These are phyloP conservation scores for Fraxinus velutina DNA, from an alignment of 305 asterid genomes.

Conservation along the genomic window DNA sequence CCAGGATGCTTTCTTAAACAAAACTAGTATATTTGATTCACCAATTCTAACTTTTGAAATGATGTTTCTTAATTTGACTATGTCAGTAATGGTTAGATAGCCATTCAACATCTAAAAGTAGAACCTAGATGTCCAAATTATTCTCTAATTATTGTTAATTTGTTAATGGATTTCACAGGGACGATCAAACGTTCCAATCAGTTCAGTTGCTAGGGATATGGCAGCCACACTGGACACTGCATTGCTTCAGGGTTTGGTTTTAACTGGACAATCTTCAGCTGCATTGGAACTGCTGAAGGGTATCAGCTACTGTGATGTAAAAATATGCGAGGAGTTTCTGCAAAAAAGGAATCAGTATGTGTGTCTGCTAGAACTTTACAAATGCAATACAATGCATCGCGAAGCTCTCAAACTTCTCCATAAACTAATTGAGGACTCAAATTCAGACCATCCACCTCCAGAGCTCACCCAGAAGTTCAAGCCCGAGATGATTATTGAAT, in stretches of 20 bases:
- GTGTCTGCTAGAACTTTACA: slow-evolving; percentile 81
- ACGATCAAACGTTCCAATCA: slow-evolving; percentile 52
- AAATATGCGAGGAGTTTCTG: slow-evolving; percentile 85
- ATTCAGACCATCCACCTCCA: slow-evolving; percentile 68
- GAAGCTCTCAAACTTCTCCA: slow-evolving; percentile 87
- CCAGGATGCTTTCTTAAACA: slow-evolving; percentile 2
- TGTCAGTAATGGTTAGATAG: not conserved
- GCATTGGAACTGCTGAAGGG: slow-evolving; percentile 82
- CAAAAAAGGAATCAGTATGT: slow-evolving; percentile 62
- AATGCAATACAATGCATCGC: slow-evolving; percentile 76
- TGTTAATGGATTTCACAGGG: slow-evolving; percentile 45
- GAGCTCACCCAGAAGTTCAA: slow-evolving; percentile 79
- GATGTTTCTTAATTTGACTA: not conserved
- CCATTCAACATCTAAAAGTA: slow-evolving; percentile 4
- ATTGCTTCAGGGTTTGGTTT: slow-evolving; percentile 75
- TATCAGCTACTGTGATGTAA: slow-evolving; percentile 75
- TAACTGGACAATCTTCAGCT: slow-evolving; percentile 88
- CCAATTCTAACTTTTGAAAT: not conserved
- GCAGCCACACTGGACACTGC: slow-evolving; percentile 94
- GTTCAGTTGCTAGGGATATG: slow-evolving; percentile 92
- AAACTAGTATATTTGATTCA: slow-evolving; percentile 2
- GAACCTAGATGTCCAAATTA: slow-evolving; percentile 13
- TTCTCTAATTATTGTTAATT: slow-evolving; percentile 20
- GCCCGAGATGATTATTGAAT: slow-evolving; percentile 92
- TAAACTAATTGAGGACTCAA: slow-evolving; percentile 82